Conservation (phyloP, 495 filamentous ascomycete species). For the Pyrenula massariospora region DNA sequence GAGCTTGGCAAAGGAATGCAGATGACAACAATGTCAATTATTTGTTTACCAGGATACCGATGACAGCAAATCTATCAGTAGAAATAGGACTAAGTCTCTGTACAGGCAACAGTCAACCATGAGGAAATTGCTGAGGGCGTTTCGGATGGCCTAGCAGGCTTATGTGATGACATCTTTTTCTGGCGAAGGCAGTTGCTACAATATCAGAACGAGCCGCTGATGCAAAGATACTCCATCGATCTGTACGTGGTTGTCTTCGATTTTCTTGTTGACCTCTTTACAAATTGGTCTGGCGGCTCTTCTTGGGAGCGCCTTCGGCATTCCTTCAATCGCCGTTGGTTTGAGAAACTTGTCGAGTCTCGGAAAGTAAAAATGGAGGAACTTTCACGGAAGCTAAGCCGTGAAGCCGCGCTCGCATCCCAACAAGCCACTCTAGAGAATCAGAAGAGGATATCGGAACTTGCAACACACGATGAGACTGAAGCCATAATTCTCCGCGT, state of each 20-base stretch:
- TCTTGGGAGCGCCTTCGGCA: neutral
- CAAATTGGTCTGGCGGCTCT: neutral
- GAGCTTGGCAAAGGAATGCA: no score
- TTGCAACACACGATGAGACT: neutral
- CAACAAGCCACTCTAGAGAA: neutral
- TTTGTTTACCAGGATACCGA: no score
- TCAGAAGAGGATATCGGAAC: neutral
- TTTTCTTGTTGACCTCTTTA: neutral
- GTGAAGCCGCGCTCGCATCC: neutral
- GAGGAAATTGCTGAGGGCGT: neutral
- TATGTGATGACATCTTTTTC: neutral
- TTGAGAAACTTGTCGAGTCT: neutral
- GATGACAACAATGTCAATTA: no score
- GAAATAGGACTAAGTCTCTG: no score
- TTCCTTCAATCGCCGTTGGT: neutral
- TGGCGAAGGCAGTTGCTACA: neutral
- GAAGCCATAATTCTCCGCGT: neutral
- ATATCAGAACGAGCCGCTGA: neutral
- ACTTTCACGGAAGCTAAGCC: neutral
- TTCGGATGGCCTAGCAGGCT: neutral
- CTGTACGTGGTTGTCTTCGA: neutral
- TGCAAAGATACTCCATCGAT: neutral
- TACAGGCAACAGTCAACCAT: neutral
- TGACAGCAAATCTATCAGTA: no score
- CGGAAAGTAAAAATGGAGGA: neutral